These are phyloP conservation scores for Tympanopsis confertula DNA, from an alignment of 2,329 filamentous ascomycete genomes.

Conservation along the genomic window DNA sequence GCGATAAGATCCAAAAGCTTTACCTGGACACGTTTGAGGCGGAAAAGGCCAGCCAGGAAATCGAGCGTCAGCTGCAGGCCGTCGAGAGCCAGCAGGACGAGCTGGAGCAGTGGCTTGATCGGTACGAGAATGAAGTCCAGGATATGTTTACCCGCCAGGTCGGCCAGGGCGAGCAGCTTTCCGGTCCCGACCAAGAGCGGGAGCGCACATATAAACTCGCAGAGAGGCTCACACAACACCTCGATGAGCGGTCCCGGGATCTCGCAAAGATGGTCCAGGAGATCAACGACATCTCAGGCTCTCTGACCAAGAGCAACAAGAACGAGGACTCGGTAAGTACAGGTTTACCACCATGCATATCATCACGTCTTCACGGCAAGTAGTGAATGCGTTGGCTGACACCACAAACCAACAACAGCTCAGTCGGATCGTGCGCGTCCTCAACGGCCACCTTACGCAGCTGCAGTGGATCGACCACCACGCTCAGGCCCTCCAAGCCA, in stretches of 20 bases:
- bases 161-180: conserved; percentile 60
- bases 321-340: conserved; percentile 71
- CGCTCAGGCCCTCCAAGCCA: conserved; percentile 67
- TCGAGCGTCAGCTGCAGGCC: conserved; percentile 78
- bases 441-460: conserved; percentile 85
- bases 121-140: conserved; percentile 85
- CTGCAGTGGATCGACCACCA: conserved; percentile 88
- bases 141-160: conserved; percentile 73
- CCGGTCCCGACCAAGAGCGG: conserved; percentile 86
- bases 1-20: conserved; percentile 85
- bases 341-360: conserved; percentile 11
- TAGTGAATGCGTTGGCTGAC: conserved; percentile 5
- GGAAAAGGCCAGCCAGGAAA: conserved; percentile 81
- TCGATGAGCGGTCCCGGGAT: conserved; percentile 89
- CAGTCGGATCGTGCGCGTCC: conserved; percentile 86
- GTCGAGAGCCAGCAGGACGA: conserved; percentile 93
- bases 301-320: conserved; percentile 78
- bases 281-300: conserved; percentile 86
- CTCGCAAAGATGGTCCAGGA: conserved; percentile 95
- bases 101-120: conserved; percentile 74
- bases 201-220: conserved; percentile 93
- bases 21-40: conserved; percentile 89
- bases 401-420: conserved; percentile 46
- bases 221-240: conserved; percentile 78
- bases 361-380: conserved; percentile 3